A percentile compares a stretch with the other conserved stretches of the same genome.
Conservation (phyloP, 2,329 filamentous ascomycete genomes). For the Microsporum audouinii region DNA sequence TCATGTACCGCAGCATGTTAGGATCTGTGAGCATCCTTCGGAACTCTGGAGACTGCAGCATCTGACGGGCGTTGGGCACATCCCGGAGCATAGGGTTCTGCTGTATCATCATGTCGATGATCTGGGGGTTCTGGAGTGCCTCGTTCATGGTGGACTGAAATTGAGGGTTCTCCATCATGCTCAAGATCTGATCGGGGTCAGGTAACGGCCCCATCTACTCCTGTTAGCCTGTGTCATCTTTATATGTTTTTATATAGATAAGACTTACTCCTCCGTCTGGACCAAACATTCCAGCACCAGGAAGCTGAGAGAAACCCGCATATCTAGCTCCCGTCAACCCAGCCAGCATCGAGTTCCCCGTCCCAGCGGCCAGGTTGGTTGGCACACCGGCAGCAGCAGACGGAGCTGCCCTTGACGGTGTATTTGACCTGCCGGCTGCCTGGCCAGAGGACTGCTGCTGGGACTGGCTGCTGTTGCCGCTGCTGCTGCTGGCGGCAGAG, state of each 20-base stretch:
- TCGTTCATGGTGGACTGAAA: slow-evolving; percentile 84
- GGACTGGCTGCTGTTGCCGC: slow-evolving; percentile 25
- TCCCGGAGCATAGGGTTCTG: slow-evolving; percentile 72
- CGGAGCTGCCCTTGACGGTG: neutral
- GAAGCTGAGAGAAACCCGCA: slow-evolving; percentile 72
- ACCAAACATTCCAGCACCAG: slow-evolving; percentile 78
- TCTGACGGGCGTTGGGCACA: slow-evolving; percentile 65
- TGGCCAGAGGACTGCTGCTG: slow-evolving; percentile 16
- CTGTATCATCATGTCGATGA: slow-evolving; percentile 90
- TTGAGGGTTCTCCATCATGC: slow-evolving; percentile 79
- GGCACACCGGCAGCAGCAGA: slow-evolving; percentile 29
- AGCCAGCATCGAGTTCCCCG: slow-evolving; percentile 76
- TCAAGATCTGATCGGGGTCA: slow-evolving; percentile 66
- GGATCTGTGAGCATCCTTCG: slow-evolving; percentile 90
- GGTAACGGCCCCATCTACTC: slow-evolving; percentile 78
- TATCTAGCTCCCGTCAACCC: slow-evolving; percentile 87
- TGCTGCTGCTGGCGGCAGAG: slow-evolving; percentile 56
- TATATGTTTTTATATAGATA: neutral
- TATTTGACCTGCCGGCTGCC: slow-evolving; percentile 12
- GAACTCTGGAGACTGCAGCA: slow-evolving; percentile 80
- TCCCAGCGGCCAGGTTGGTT: slow-evolving; percentile 39
- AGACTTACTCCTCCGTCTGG: slow-evolving; percentile 80
- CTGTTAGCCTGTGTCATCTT: neutral
- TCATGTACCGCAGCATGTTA: slow-evolving; percentile 66
- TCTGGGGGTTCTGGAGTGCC: slow-evolving; percentile 85